Conservation (phyloP, 352 stramenopile genomes). For the Elongisporangium prolatum region DNA sequence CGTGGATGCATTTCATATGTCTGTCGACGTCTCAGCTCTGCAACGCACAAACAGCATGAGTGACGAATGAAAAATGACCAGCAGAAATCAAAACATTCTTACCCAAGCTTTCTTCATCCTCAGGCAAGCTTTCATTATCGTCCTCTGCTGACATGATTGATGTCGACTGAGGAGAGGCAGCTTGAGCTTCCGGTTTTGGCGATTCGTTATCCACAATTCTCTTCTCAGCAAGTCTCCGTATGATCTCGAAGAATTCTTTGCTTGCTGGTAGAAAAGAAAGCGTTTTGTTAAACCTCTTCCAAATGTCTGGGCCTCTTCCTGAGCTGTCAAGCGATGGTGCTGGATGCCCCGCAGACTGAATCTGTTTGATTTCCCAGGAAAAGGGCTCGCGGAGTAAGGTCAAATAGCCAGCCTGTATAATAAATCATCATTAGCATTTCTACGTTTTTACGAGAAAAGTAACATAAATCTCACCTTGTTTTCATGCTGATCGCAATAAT, state of each 20-base stretch:
- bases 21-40: slow-evolving; percentile 36
- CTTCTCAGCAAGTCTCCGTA: slow-evolving; percentile 39
- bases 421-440: slow-evolving; percentile 1
- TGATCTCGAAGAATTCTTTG: slow-evolving; percentile 79
- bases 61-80: too few species aligned
- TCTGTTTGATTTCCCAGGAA: slow-evolving; percentile 47
- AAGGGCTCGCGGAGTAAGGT: slow-evolving; percentile 41
- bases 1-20: slow-evolving; percentile 80
- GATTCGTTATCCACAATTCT: background rate
- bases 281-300: slow-evolving; percentile 66
- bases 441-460: background rate
- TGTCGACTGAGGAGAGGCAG: background rate
- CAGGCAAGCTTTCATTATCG: background rate
- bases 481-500: slow-evolving; percentile 91
- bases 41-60: slow-evolving; percentile 3
- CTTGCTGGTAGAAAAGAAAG: slow-evolving; percentile 76
- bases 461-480: slow-evolving; percentile 41
- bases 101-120: background rate
- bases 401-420: slow-evolving; percentile 48
- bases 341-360: slow-evolving; percentile 42
- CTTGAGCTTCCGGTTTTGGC: background rate
- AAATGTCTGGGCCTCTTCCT: slow-evolving; percentile 61
- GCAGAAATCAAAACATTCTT: too few species aligned
- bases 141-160: background rate
- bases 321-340: slow-evolving; percentile 39